Conservation (phyloP, 2,329 filamentous ascomycete species). For the Xylaria sp. region DNA sequence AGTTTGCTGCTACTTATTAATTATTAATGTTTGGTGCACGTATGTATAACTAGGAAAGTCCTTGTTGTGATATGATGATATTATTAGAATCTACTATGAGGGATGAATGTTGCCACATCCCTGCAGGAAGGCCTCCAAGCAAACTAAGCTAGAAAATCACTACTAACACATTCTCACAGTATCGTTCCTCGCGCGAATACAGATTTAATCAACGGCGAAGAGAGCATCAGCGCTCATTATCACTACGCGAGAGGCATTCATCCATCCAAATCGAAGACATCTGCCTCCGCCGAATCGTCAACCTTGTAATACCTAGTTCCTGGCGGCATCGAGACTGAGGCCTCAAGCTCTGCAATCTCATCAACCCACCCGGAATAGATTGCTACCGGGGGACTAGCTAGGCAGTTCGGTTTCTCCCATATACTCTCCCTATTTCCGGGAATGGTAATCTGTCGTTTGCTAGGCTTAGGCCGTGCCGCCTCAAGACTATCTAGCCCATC, state of each 20-base stretch:
- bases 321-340: constrained; percentile 26
- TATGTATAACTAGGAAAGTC: background rate
- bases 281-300: background rate
- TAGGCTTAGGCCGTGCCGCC: constrained; percentile 20
- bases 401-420: constrained; percentile 16
- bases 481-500: constrained; percentile 37
- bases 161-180: background rate
- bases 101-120: background rate
- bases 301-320: constrained; percentile 39
- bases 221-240: background rate
- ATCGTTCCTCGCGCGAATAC: background rate
- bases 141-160: background rate
- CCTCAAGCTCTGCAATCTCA: constrained; percentile 38
- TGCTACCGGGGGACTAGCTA: background rate
- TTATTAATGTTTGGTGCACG: too few relatives aligned
- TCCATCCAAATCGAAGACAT: background rate
- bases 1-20: too few relatives aligned
- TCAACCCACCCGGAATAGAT: constrained; percentile 39
- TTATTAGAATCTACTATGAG: constrained; percentile 5
- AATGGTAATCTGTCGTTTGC: constrained; percentile 1
- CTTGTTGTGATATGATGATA: background rate
- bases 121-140: background rate
- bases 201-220: background rate
- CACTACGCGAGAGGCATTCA: background rate
- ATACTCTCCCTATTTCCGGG: constrained; percentile 22